phyloP scores from a whole-genome alignment of 2,329 filamentous ascomycete species.

The Xylaria sp. region DNA sequence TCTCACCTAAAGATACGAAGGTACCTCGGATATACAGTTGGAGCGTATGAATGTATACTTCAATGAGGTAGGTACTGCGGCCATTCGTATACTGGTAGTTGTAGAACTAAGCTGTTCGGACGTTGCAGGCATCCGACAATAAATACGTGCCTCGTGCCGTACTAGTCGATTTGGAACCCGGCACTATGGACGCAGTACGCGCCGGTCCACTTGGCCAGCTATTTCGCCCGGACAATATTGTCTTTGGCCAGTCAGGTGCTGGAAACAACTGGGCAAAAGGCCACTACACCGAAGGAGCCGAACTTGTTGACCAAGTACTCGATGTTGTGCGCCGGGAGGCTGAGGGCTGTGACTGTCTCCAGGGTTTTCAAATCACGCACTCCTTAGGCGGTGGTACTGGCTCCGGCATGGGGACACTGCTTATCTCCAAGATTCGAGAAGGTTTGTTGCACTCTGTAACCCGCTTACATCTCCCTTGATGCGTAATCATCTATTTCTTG shows the following conservation, averaged over 20 bases:
- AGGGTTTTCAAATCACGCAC: conserved; percentile 99
- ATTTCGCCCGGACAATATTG: conserved; percentile 99
- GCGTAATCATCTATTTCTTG: no score
- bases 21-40: conserved; percentile 97
- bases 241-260: conserved; percentile 98
- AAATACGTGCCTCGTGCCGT: conserved; percentile 99
- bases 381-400: conserved; percentile 99
- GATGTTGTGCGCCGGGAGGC: conserved; percentile 99
- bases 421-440: conserved; percentile 99
- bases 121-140: conserved; percentile 84
- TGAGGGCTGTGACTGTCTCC: conserved; percentile 98
- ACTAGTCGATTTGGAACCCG: conserved; percentile 98
- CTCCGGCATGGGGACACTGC: conserved; percentile 99
- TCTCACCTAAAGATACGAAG: no score
- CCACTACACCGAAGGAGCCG: conserved; percentile 99
- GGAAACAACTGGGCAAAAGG: conserved; percentile 99
- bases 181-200: conserved; percentile 99
- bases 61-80: conserved; percentile 72
- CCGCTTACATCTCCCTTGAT: no score
- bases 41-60: conserved; percentile 99
- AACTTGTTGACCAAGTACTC: conserved; percentile 97
- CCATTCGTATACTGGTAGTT: no score
- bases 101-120: conserved; percentile 3
- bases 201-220: conserved; percentile 98
- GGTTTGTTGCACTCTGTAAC: no score